Evolutionary conservation across 1,139 yeast species (phyloP).

Genomic region (Blastobotrys arbuscula): DNA sequence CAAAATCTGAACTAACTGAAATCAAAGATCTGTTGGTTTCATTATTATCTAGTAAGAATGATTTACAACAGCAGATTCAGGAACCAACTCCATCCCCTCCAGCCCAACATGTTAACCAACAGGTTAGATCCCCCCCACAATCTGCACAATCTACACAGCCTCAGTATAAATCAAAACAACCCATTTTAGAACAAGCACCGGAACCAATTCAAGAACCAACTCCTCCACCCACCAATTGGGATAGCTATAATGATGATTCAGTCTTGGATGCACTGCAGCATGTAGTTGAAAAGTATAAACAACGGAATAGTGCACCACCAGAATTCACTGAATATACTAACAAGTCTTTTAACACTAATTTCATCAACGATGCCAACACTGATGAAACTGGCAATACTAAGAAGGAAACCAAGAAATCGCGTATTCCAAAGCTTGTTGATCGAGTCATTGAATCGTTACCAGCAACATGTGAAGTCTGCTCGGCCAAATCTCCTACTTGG

Average conservation of each 20-base stretch:
- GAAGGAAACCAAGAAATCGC: neutral
- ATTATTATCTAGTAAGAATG: neutral
- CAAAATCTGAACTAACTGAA: neutral
- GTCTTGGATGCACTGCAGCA: conserved; percentile 11
- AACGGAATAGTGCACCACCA: neutral
- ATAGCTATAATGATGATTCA: conserved; percentile 4
- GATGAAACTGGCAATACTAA: neutral
- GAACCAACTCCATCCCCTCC: neutral
- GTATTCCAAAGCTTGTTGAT: conserved; percentile 12
- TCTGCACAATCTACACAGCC: neutral
- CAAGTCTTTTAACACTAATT: neutral
- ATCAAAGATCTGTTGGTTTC: conserved; percentile 1
- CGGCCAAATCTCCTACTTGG: neutral
- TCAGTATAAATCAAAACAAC: neutral
- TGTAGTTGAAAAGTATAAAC: conserved; percentile 10
- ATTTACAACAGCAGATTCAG: neutral
- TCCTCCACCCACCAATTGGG: neutral
- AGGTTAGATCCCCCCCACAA: no score
- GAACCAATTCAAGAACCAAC: neutral
- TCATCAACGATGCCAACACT: neutral
- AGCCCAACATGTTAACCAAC: no score
- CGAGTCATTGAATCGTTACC: conserved; percentile 13
- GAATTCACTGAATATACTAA: neutral
- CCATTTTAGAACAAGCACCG: neutral
- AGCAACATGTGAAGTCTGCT: conserved; percentile 12